phyloP scores from a whole-genome alignment of 1,139 yeast species.

The Hansenula sp. region DNA sequence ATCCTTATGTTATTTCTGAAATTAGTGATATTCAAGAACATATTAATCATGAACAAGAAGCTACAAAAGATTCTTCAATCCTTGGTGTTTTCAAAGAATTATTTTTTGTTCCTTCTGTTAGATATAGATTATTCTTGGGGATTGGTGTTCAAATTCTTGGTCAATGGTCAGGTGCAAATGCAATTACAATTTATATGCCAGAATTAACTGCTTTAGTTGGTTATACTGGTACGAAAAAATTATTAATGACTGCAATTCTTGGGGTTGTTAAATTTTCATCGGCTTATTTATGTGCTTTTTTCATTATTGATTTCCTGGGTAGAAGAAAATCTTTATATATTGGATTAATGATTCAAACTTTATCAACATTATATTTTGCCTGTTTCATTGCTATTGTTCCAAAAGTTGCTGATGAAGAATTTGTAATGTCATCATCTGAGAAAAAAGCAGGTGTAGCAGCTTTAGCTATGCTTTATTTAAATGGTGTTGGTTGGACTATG shows the following conservation, averaged over 20 bases:
- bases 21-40: conserved; percentile 52
- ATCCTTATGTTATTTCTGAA: conserved; percentile 50
- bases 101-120: conserved; percentile 36
- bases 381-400: conserved; percentile 43
- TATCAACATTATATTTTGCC: conserved; percentile 32
- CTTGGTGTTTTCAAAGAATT: conserved; percentile 32
- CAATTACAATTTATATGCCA: conserved; percentile 53
- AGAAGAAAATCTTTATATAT: conserved; percentile 38
- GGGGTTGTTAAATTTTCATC: conserved; percentile 43
- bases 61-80: conserved; percentile 28
- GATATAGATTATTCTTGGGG: conserved; percentile 46
- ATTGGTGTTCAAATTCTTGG: conserved; percentile 46
- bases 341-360: conserved; percentile 33
- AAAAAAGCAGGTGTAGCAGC: conserved; percentile 42
- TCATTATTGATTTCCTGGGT: conserved; percentile 41
- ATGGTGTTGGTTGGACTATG: conserved; percentile 58
- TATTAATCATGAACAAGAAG: conserved; percentile 36
- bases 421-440: conserved; percentile 28
- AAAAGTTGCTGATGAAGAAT: conserved; percentile 31
- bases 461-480: conserved; percentile 45
- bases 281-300: conserved; percentile 39
- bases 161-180: conserved; percentile 63
- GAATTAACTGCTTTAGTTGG: conserved; percentile 51
- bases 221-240: conserved; percentile 32
- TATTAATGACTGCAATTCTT: conserved; percentile 51